phyloP scores from a whole-genome alignment of 805 yeast genomes.

The Suhomyces tanzawaensis region DNA sequence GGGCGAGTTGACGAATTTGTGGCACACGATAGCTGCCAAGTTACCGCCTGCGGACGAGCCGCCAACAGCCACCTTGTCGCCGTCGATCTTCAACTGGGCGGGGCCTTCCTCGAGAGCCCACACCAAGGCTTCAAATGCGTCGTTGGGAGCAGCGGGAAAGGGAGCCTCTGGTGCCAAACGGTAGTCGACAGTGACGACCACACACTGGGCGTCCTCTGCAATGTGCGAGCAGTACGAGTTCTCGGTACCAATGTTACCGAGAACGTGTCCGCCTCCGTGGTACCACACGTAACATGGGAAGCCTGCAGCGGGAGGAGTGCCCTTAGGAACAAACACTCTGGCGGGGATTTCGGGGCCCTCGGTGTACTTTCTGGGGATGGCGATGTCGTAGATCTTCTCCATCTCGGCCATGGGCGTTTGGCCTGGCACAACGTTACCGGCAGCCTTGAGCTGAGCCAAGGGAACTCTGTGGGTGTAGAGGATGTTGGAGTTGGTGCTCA shows the following conservation, averaged over 20 bases:
- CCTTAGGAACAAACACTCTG: slow-evolving; percentile 39
- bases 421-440: slow-evolving; percentile 45
- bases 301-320: slow-evolving; percentile 31
- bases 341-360: slow-evolving; percentile 22
- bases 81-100: slow-evolving; percentile 22
- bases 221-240: slow-evolving; percentile 43
- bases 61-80: slow-evolving; percentile 35
- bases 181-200: slow-evolving; percentile 49
- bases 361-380: slow-evolving; percentile 32
- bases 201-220: slow-evolving; percentile 33
- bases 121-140: slow-evolving; percentile 35
- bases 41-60: slow-evolving; percentile 51
- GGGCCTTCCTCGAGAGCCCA: slow-evolving; percentile 24
- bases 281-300: slow-evolving; percentile 39
- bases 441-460: slow-evolving; percentile 24
- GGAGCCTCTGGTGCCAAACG: slow-evolving; percentile 50
- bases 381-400: slow-evolving; percentile 26
- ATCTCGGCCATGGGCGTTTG: slow-evolving; percentile 29
- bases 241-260: slow-evolving; percentile 40
- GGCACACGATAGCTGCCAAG: slow-evolving; percentile 36
- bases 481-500: slow-evolving; percentile 25
- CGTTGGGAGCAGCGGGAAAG: slow-evolving; percentile 48
- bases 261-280: slow-evolving; percentile 49
- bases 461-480: slow-evolving; percentile 37
- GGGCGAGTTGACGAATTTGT: slow-evolving; percentile 29